These are phyloP conservation scores for Mallotus repandus DNA, from an alignment of 441 rosid genomes.

Conservation along the genomic window DNA sequence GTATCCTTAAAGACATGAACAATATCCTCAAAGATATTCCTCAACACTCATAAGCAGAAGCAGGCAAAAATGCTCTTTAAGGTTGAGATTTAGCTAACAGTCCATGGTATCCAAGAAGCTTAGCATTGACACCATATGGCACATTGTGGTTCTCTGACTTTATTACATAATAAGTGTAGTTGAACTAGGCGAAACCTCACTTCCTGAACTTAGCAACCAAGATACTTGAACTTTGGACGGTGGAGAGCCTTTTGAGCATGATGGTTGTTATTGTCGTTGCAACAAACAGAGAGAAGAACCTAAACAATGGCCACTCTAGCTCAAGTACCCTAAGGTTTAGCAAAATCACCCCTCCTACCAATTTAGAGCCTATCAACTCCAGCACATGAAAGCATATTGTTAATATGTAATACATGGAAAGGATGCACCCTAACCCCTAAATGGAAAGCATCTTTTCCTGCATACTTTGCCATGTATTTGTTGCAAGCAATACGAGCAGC, in stretches of 20 bases:
- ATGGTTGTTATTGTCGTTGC: slow-evolving; percentile 73
- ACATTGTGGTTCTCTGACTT: slow-evolving; percentile 68
- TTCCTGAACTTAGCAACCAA: slow-evolving; percentile 96
- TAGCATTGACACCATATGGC: slow-evolving; percentile 89
- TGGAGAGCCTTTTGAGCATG: slow-evolving; percentile 98
- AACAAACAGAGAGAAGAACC: slow-evolving; percentile 81
- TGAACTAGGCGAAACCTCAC: slow-evolving; percentile 92
- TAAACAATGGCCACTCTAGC: no score
- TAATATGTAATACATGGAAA: no score
- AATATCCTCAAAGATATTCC: not conserved
- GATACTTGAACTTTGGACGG: slow-evolving; percentile 93
- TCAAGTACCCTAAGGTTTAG: no score
- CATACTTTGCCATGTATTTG: no score
- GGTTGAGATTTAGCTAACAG: slow-evolving; percentile 55
- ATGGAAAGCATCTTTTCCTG: no score
- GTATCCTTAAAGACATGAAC: no score
- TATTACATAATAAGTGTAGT: slow-evolving; percentile 65
- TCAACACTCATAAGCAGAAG: slow-evolving; percentile 33
- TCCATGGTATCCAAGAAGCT: slow-evolving; percentile 83
- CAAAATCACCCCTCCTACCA: no score
- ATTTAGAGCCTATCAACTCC: no score
- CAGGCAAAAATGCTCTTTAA: slow-evolving; percentile 52
- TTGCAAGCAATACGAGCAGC: no score
- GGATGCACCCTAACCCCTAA: no score
- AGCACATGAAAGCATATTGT: no score